Evolutionary conservation across 306 rosid species (phyloP), one percentile per base, ranked within the genome.

Genomic region (Vigna mungo): DNA sequence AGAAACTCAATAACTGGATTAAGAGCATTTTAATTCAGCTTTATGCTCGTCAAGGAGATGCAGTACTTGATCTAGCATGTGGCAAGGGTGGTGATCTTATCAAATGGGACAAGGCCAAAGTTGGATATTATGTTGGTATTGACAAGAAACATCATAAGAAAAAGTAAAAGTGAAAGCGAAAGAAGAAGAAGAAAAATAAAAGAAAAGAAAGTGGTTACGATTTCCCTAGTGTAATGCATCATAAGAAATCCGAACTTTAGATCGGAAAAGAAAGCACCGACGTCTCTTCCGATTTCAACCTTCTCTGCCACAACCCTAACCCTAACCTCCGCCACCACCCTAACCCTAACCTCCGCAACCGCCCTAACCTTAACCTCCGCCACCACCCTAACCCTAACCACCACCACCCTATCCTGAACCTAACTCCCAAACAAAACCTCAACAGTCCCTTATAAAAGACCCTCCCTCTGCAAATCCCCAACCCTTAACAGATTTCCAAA

Each of bases 41-140:
- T 56, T 89, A 92, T 64, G 86, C 99, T 56, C 85, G 91, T 9
- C 76, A 85, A 58, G 97, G 97, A 46, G 99, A 92, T 77, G 97
- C 97, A 23, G 97, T 92, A 59, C 92, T 92, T 75, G 99, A 95
- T 84, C 94, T 95, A 30, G 99, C 97, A 60, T 95, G 99, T 78
- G 99, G 99, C 85, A 95, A 95, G 99, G 99, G 99, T n/a, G 97
- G 99, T 60, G 99, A 95, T 85, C 97, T 95, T 66, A 92, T 95
- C 85, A 92, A 95, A 88, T 95, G 99, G 99, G 99, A 95, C 87
- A 95, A 95, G 80, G 96, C 99, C 34, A 95, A 86, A 84, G 51
- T 95, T 87, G 99, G 97, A 59, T 95, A 95, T 68, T 95, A 95
- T 78, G 99, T 95, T 83, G 99, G 99, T 48, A 83, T 95, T 80